A percentile compares a stretch with the other conserved stretches of the same genome.
Evolutionary conservation across 257 asterid genomes (phyloP).

Genomic region (Fraxinus excelsior): DNA sequence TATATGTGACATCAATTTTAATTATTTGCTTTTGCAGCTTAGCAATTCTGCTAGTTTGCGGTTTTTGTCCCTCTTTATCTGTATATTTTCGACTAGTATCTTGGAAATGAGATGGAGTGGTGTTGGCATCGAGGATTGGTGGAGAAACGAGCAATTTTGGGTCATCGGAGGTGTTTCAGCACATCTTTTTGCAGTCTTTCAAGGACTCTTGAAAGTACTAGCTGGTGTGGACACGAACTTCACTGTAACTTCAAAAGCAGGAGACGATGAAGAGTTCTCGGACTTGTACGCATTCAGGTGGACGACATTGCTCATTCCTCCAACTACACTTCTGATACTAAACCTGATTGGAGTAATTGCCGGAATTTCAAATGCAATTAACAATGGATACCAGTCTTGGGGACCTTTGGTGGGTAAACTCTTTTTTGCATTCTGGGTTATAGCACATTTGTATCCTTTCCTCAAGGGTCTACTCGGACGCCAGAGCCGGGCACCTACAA

Average conservation of each 20-base stretch:
- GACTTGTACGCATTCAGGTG: conserved; percentile 34
- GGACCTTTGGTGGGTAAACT: conserved; percentile 38
- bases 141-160: conserved; percentile 49
- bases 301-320: conserved; percentile 40
- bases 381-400: conserved; percentile 36
- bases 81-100: conserved; percentile 35
- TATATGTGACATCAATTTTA: background rate
- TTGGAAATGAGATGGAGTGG: conserved; percentile 48
- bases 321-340: conserved; percentile 33
- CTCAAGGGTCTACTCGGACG: conserved; percentile 38
- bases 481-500: conserved; percentile 36
- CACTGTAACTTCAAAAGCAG: conserved; percentile 34
- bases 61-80: conserved; percentile 37
- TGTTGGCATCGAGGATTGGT: conserved; percentile 41
- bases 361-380: conserved; percentile 34
- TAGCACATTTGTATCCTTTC: conserved; percentile 45
- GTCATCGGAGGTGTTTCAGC: conserved; percentile 46
- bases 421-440: conserved; percentile 40
- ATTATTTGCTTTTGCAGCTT: conserved; percentile 20
- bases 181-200: conserved; percentile 41
- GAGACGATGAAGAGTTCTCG: conserved; percentile 27
- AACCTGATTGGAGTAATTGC: conserved; percentile 38
- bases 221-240: conserved; percentile 40
- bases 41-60: conserved; percentile 31
- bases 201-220: conserved; percentile 32